Evolutionary conservation across 306 rosid genomes (phyloP).

Genomic region (Vigna nakashimae): DNA sequence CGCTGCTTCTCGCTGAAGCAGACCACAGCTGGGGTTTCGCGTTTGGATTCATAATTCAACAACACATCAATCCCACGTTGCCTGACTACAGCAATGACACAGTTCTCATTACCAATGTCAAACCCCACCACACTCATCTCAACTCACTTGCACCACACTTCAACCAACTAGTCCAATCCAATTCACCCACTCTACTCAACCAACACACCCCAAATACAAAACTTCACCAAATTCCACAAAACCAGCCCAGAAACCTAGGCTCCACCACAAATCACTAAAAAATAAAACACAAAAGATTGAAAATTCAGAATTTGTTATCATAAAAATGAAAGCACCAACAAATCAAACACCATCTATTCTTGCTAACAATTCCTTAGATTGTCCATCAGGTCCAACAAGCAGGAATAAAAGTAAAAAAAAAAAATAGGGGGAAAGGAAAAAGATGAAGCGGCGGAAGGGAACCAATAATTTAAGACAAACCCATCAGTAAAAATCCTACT

Average conservation of each 20-base stretch:
- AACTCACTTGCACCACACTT: constrained; percentile 34
- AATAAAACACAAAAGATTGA: neutral
- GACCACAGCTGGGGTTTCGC: constrained; percentile 89
- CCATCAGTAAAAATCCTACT: constrained; percentile 21
- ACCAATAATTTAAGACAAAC: neutral
- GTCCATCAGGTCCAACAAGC: constrained; percentile 18
- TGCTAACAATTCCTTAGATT: constrained; percentile 16
- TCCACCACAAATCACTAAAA: constrained; percentile 43
- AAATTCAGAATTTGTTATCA: neutral
- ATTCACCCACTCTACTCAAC: constrained; percentile 37
- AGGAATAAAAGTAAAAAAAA: neutral
- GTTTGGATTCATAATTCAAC: constrained; percentile 86
- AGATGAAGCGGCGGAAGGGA: neutral
- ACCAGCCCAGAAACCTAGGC: constrained; percentile 42
- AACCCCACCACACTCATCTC: constrained; percentile 92
- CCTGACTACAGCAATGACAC: constrained; percentile 89
- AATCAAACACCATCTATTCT: constrained; percentile 13
- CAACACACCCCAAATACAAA: constrained; percentile 31
- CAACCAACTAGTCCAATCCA: constrained; percentile 34
- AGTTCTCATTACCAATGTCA: constrained; percentile 97
- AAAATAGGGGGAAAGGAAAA: neutral
- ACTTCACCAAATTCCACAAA: constrained; percentile 27
- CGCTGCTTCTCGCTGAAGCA: constrained; percentile 94
- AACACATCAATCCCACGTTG: constrained; percentile 93
- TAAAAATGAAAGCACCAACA: neutral